Base-by-base conservation (phyloP, 352 stramenopile genomes). In the Globisporangium camurandrum region DNA sequence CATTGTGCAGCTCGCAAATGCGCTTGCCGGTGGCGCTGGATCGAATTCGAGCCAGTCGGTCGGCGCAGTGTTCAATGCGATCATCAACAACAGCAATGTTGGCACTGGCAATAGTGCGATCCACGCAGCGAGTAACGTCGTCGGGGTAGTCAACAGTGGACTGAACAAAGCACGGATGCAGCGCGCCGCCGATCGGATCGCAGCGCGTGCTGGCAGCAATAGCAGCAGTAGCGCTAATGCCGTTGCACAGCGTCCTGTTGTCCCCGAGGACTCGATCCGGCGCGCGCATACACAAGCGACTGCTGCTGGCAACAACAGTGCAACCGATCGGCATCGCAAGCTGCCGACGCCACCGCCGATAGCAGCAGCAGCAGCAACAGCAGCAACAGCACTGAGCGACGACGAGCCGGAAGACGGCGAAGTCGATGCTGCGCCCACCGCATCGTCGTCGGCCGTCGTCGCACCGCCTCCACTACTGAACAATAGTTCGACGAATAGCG, bases 51-150 rank as follows among this genome's bases (percentile, higher is more conserved):
- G 55, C 14, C 72, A 85, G 49, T 77, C 75, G 6, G 60, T 88
- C 19, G 79, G 72, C 14, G 77, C 70, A 10, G 64, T 85, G n/a
- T 77, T 88, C 53, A 88, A 69, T 48, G 72, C 75, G n/a, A 88
- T 91, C 42, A 79, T 87, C n/a, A 80, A 86, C 31, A 80, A 37
- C 42, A 44, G 57, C 11, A 50, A 30, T 9, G 45, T 41, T 22
- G 54, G 59, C n/a, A 80, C 14, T n/a, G 33, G 33, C 33, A 2
- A 12, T 12, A 39, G 14, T 4, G 33, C 19, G 14, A 17, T 39
- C 8, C 14, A 12, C 4, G 19, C 65, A 46, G 59, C 54, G 16
- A 36, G 7, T 33, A 46, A 7, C 12, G 36, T 82, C 20, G 77
- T 76, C 17, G 75, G 84, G 19, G 75, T 77, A 23, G 75, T 17